Evolutionary conservation across 371 early-diverging fungal species (phyloP).

Genomic region (Hamiltosporidium tvaerminnensis): DNA sequence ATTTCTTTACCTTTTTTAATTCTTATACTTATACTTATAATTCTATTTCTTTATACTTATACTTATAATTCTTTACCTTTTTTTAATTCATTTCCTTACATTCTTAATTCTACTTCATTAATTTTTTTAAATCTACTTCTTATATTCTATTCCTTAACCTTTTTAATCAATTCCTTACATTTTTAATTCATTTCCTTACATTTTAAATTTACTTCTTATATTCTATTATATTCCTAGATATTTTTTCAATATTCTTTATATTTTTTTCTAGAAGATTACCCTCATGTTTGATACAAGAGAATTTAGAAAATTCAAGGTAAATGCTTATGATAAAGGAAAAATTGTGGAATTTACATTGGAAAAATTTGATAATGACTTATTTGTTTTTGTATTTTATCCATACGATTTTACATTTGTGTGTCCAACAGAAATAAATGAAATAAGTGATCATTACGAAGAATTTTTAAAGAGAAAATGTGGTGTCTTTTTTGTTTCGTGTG

Average conservation of each 20-base stretch:
- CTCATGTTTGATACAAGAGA: neutral
- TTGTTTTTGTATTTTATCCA: conserved; percentile 52
- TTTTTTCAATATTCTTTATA: neutral
- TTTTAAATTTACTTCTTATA: neutral
- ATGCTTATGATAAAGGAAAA: neutral
- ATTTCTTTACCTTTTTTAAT: neutral
- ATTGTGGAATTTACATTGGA: neutral
- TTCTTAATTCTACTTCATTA: neutral
- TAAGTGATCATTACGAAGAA: conserved; percentile 26
- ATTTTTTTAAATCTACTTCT: neutral
- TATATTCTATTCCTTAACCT: neutral
- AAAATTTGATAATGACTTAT: neutral
- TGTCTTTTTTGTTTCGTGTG: conserved; percentile 47
- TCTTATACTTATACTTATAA: neutral
- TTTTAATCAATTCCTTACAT: neutral
- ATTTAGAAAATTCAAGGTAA: neutral
- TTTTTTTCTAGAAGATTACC: conserved; percentile 54
- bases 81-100: neutral
- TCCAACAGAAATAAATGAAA: conserved; percentile 51
- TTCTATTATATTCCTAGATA: neutral
- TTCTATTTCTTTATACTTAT: conserved; percentile 1
- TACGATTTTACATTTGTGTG: conserved; percentile 54
- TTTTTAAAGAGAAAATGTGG: conserved; percentile 32
- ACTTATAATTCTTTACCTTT: neutral
- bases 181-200: no score